Evolutionary conservation across 1,139 yeast species (phyloP).

Genomic region (Debaryomyces fabryi): DNA sequence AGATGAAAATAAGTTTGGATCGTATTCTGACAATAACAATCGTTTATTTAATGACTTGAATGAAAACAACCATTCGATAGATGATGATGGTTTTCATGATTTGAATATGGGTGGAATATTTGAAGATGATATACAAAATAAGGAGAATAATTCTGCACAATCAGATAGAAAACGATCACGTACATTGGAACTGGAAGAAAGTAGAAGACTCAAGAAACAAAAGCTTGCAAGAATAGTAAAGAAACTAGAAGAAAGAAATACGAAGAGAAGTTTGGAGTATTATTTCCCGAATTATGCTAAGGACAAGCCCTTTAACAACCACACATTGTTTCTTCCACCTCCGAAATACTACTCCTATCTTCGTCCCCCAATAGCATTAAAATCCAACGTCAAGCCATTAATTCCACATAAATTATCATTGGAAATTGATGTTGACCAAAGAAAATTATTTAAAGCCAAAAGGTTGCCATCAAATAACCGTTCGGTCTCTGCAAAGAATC

Average conservation of each 20-base stretch:
- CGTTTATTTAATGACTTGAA: slow-evolving; percentile 23
- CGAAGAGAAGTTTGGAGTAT: slow-evolving; percentile 39
- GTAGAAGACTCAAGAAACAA: slow-evolving; percentile 24
- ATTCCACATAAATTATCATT: slow-evolving; percentile 59
- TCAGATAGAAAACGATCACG: slow-evolving; percentile 18
- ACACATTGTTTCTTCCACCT: slow-evolving; percentile 64
- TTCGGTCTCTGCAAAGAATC: slow-evolving; percentile 7
- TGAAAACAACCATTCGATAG: slow-evolving; percentile 32
- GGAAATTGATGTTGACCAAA: slow-evolving; percentile 51
- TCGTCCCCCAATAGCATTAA: slow-evolving; percentile 48
- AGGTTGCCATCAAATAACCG: slow-evolving; percentile 9
- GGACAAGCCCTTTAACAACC: slow-evolving; percentile 63
- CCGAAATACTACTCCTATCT: slow-evolving; percentile 58
- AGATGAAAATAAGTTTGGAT: slow-evolving; percentile 7
- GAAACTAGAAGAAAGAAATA: slow-evolving; percentile 37
- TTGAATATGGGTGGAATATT: slow-evolving; percentile 41
- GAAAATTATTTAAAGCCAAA: slow-evolving; percentile 43
- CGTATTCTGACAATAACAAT: slow-evolving; percentile 13
- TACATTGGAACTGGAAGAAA: slow-evolving; percentile 25
- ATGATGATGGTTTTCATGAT: slow-evolving; percentile 46
- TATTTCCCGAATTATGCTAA: slow-evolving; percentile 68
- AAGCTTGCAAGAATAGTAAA: slow-evolving; percentile 32
- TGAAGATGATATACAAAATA: slow-evolving; percentile 26
- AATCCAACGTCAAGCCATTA: slow-evolving; percentile 52
- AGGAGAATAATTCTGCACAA: slow-evolving; percentile 2